Base-by-base conservation (phyloP, 192 early-diverging fungal genomes). In the Coemansia sp. region DNA sequence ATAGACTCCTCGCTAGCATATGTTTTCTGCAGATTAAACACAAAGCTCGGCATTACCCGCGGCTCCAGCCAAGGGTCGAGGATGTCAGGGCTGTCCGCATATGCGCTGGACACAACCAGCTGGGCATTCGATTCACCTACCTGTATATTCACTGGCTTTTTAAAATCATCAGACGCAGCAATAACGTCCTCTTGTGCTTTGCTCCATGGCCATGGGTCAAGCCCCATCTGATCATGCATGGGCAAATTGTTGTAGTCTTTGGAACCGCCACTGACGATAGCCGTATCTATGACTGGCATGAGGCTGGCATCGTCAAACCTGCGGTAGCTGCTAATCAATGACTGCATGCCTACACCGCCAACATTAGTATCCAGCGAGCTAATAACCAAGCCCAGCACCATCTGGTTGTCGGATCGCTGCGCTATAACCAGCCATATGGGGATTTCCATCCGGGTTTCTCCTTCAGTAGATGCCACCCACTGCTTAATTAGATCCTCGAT, bases 131-230 rank as follows among this genome's bases (percentile, higher is more conserved):
- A 60, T 1, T 44, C 65, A 2, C 45, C 36, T 2, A 59, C 31
- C 6, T 38, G 30, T 11, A 64, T 12, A 12, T 40, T 55, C 4
- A 60, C 23, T 8, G 67, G 64, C 28, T 20, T 43, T 0, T 38
- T 18, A 2, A 62, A 57, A 7, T 63, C 57, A 7, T 53, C 45
- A 6, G 42, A 11, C 47, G 52, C 56, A 0, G 20, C 15, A 16
- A 54, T 38, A 0, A 40, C 42, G 23, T 15, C 34, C 0, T 16
- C 15, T 17, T 66, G 54, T 5, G 31, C 21, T 6, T 36, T 17
- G 45, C 16, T 23, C 64, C 59, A 66, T 7, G 71, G 71, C 71
- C 71, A 75, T 3, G 61, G 51, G 3, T 75, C 65, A 5, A 75
- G 32, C 1, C 71, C 62, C 11, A 52, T 53, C 2, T 53, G 39